These are phyloP conservation scores for Strigomonas galati DNA, from an alignment of 208 protist genomes.

Conservation along the genomic window DNA sequence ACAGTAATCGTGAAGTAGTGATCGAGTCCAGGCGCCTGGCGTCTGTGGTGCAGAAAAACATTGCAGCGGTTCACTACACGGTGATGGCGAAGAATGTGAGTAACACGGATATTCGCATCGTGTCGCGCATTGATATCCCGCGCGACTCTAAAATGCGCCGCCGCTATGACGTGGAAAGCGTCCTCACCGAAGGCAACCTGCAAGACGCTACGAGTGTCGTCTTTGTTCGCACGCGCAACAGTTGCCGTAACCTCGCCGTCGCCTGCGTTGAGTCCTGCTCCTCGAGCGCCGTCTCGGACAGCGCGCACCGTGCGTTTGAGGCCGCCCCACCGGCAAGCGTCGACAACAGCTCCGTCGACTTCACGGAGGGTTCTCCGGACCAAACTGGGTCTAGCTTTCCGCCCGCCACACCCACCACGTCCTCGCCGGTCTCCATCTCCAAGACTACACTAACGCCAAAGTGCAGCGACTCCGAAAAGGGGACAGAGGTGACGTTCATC, in stretches of 20 bases:
- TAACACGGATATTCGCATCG: constrained; percentile 83
- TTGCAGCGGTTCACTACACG: constrained; percentile 60
- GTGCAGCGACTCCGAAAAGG: constrained; percentile 50
- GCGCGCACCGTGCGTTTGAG: constrained; percentile 13
- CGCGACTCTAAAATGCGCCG: constrained; percentile 12
- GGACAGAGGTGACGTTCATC: constrained; percentile 75
- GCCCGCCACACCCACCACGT: constrained; percentile 1
- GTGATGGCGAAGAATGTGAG: constrained; percentile 77
- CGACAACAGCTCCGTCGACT: background rate
- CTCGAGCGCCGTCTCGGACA: constrained; percentile 24
- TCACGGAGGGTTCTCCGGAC: background rate
- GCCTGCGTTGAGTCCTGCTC: constrained; percentile 59
- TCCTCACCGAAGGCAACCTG: constrained; percentile 49
- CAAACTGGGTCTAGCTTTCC: background rate
- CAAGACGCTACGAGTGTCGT: constrained; percentile 70
- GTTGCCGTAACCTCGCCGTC: constrained; percentile 77
- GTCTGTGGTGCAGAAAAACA: constrained; percentile 58
- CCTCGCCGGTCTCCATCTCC: constrained; percentile 15
- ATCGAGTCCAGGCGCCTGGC: constrained; percentile 78
- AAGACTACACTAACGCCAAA: constrained; percentile 41
- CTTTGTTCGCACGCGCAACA: constrained; percentile 76
- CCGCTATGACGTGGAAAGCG: constrained; percentile 62
- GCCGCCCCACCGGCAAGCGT: background rate
- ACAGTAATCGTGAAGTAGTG: constrained; percentile 59
- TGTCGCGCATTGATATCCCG: constrained; percentile 60